A percentile compares a stretch with the other conserved stretches of the same genome.
These are phyloP conservation scores for Penicillium chermesinum DNA, from an alignment of 495 filamentous ascomycete genomes.

Conservation along the genomic window DNA sequence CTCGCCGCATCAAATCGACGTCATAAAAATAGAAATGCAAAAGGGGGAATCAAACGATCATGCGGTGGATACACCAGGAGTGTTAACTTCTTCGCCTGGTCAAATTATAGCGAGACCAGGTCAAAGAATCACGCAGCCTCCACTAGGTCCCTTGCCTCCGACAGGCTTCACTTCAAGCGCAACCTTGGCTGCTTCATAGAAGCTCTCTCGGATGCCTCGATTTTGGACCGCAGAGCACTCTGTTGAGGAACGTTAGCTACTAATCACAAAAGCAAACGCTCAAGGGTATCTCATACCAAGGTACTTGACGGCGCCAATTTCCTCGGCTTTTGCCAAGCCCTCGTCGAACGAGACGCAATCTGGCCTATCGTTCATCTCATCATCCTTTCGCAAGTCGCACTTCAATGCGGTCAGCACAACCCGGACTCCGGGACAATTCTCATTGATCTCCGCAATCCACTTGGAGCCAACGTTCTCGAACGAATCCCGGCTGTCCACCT, in stretches of 20 bases:
- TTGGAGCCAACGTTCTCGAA: conserved; percentile 98
- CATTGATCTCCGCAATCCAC: conserved; percentile 95
- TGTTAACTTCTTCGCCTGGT: not conserved
- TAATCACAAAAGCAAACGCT: not conserved
- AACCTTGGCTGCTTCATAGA: conserved; percentile 97
- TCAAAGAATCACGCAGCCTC: conserved; percentile 34
- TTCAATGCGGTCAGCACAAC: conserved; percentile 95
- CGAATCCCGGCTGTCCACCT: conserved; percentile 89
- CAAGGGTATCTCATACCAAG: conserved; percentile 51
- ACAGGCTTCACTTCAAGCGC: conserved; percentile 76
- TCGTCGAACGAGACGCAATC: conserved; percentile 84
- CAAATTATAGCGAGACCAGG: not conserved
- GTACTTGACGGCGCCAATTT: conserved; percentile 84
- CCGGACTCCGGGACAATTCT: conserved; percentile 92
- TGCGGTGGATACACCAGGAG: not conserved
- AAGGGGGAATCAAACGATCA: not conserved
- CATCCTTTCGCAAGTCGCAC: conserved; percentile 82
- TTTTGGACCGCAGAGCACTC: conserved; percentile 99
- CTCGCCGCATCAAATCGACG: conserved; percentile 5
- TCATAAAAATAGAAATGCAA: not conserved
- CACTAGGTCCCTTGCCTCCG: conserved; percentile 28
- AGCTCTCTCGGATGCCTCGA: conserved; percentile 94
- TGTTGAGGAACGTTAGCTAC: conserved; percentile 16
- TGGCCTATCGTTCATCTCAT: conserved; percentile 54
- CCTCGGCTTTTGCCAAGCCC: conserved; percentile 85